Base-by-base conservation (phyloP, 1,284 basidiomycete species). In the Rugiboletus extremiorientalis region DNA sequence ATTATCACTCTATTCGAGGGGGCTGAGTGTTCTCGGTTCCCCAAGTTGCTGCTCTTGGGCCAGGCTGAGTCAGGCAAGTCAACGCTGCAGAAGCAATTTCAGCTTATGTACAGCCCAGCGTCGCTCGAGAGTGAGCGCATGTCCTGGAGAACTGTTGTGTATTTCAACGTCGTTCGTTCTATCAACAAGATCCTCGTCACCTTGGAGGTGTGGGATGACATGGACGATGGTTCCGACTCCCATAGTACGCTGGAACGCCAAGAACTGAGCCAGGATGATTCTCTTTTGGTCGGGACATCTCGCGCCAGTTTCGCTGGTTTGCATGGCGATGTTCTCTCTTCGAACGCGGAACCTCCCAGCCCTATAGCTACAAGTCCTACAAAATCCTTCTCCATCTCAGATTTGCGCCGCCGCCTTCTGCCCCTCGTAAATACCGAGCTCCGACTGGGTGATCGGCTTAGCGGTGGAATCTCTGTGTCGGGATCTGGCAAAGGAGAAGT, bases 1-100 rank as follows among this genome's bases (percentile, higher is more conserved):
- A 72, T 72, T 68, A 8, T 53, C 22, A 3, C 22, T 20, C 7
- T 22, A 38, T 51, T 45, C 6, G 20, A 28, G 27, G 25, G 30
- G 15, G 31, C 31, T 76, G 68, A 68, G 64, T 38, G 36, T 53
- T 38, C 15, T 51, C 33, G 43, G 34, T 55, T 18, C 36, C 47
- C 50, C 59, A 62, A 92, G 89, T 76, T 92, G 42, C 76, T 92
- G 22, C 80, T 92, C 51, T 82, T 92, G 45, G 89, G 89, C 40
- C 89, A 92, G 66, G 89, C 90, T 45, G 89, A 92, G 76, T 90
- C 88, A 30, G 90, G 89, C 63, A 92, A 91, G 71, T 89, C 86
- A 22, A 91, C 89, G 1, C 79, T 92, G 33, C 88, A 90, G 70
- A 91, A 92, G 69, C 89, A 92, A 70, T 92, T 92, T 66, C 91